Base-by-base conservation (phyloP, 345 rosid genomes). In the Barbarea vulgaris region DNA sequence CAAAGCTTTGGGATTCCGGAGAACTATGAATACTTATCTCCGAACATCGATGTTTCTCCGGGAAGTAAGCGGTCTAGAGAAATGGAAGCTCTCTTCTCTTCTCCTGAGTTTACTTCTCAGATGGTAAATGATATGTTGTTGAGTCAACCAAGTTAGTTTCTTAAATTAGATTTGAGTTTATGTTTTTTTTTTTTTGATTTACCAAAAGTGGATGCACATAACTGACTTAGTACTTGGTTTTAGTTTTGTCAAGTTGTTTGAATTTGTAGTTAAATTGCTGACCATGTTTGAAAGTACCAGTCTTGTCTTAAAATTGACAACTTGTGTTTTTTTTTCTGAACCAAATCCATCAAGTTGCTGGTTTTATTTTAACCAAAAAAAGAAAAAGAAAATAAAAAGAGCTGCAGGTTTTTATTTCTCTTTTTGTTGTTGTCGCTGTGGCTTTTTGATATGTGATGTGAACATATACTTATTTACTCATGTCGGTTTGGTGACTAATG, bases 11-110 rank as follows among this genome's bases (percentile, higher is more conserved):
- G 81, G 56, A 50, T 82, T 77, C 72, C 80, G 15, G 50, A 84
- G 41, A 82, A 54, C 74, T 82, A 74, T 55, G 89, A 83, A 1
- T 86, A 82, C 57, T 44, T 81, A 15, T 76, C 89, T 8, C 74
- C 79, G 21, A 67, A 36, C 55, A 72, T 79, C 19, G 87, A 84
- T 53, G 84, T 73, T 48, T 83, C 89, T 30, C 72, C 83, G 10
- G 74, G 82, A 46, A 79, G 76, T 77, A 84, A 88, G 77, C 61
- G 84, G 44, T 59, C 73, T 19, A 70, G 86, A 57, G 88, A 85
- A 36, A 67, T 66, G 18, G 84, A 86, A 70, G 52, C 79, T 18
- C 84, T 76, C n/a, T 83, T 77, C 15, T 79, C 70, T 41, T 62
- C 77, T 73, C 55, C 70, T 53, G 70, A 73, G 55, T 73, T 63